A percentile compares a stretch with the other conserved stretches of the same genome.
Evolutionary conservation across 2,329 filamentous ascomycete genomes (phyloP).

Genomic region (Xylaria digitata): DNA sequence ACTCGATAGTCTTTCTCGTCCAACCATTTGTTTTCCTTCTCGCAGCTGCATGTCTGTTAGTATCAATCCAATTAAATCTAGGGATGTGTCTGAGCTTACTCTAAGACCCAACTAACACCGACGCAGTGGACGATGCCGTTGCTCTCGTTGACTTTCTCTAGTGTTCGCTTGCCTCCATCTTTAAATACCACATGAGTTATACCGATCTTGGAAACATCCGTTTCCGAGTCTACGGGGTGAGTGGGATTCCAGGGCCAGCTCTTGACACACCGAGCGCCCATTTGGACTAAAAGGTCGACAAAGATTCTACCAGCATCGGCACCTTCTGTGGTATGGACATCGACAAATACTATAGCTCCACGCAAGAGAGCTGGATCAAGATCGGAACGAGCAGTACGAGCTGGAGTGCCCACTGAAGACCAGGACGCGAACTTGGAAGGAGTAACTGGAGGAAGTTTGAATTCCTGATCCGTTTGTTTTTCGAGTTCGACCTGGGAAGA

Average conservation of each 20-base stretch:
- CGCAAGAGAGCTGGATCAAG: conserved; percentile 67
- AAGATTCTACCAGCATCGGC: conserved; percentile 85
- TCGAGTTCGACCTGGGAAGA: conserved; percentile 47
- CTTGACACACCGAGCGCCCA: conserved; percentile 84
- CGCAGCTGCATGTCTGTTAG: conserved; percentile 67
- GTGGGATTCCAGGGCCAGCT: conserved; percentile 78
- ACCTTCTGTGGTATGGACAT: conserved; percentile 85
- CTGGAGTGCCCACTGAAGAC: conserved; percentile 67
- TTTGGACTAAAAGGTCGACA: conserved; percentile 79
- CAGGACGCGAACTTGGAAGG: conserved; percentile 64
- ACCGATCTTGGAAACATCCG: conserved; percentile 66
- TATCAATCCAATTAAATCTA: conserved; percentile 17
- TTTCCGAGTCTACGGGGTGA: conserved; percentile 51
- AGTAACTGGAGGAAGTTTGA: conserved; percentile 52
- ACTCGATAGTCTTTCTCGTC: conserved; percentile 77
- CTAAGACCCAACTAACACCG: conserved; percentile 87
- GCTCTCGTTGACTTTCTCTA: conserved; percentile 81
- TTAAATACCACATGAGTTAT: conserved; percentile 94
- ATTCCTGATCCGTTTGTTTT: conserved; percentile 37
- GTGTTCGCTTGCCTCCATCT: conserved; percentile 81
- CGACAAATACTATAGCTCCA: conserved; percentile 83
- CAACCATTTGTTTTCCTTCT: conserved; percentile 80
- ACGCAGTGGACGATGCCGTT: conserved; percentile 84
- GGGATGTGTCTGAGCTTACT: conserved; percentile 67
- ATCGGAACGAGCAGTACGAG: conserved; percentile 66